These are phyloP conservation scores for Afroboletus lepidellus DNA, from an alignment of 1,284 basidiomycete genomes.

Conservation along the genomic window DNA sequence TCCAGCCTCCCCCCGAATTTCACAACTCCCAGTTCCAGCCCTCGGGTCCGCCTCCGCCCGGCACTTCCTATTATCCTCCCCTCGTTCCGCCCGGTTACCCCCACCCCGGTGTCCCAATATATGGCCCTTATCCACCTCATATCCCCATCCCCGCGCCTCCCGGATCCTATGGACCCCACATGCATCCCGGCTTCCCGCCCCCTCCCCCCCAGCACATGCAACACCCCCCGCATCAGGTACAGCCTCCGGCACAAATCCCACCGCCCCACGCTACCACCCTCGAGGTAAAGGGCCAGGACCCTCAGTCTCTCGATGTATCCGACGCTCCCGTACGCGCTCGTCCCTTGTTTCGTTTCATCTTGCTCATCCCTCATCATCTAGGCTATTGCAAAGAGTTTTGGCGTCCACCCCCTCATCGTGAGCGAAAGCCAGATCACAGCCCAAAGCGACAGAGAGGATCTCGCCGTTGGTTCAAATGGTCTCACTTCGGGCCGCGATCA, in stretches of 20 bases:
- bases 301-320: conserved; percentile 73
- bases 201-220: conserved; percentile 38
- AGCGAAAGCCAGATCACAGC: conserved; percentile 55
- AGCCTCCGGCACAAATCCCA: conserved; percentile 32
- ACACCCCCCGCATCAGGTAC: conserved; percentile 35
- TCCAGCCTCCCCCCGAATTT: conserved; percentile 27
- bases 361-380: conserved; percentile 24
- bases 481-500: conserved; percentile 68
- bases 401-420: conserved; percentile 68
- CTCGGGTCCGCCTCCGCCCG: conserved; percentile 34
- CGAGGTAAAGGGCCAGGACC: conserved; percentile 70
- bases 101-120: conserved; percentile 40
- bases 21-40: conserved; percentile 31
- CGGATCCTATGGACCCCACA: conserved; percentile 49
- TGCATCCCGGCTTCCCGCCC: conserved; percentile 51
- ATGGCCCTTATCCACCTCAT: conserved; percentile 45
- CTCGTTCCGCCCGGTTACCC: conserved; percentile 48
- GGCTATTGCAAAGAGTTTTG: conserved; percentile 75
- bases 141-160: conserved; percentile 50
- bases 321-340: conserved; percentile 50
- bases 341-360: conserved; percentile 1
- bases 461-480: conserved; percentile 69
- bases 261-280: conserved; percentile 26
- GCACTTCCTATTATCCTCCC: conserved; percentile 39
- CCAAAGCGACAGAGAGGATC: conserved; percentile 60